Conservation (phyloP, 140 eudicot species). For the Stevia rebaudiana region DNA sequence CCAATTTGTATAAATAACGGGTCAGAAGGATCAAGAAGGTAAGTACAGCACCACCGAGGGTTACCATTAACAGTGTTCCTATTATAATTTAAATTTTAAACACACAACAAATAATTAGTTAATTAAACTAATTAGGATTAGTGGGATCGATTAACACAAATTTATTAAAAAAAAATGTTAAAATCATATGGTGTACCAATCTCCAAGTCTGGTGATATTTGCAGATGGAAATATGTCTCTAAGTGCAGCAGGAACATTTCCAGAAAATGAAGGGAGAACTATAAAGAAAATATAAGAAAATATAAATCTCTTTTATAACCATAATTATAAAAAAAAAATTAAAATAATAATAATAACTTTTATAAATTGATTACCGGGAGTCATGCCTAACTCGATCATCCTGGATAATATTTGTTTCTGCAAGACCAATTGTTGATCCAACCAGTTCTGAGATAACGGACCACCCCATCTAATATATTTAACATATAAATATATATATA, state of each 20-base stretch:
- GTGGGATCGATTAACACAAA: background rate
- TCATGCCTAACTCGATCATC: conserved; percentile 92
- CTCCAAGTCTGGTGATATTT: conserved; percentile 85
- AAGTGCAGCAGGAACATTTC: conserved; percentile 91
- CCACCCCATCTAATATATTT: conserved; percentile 87
- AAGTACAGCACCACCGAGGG: conserved; percentile 94
- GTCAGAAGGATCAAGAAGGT: conserved; percentile 92
- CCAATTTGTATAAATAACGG: conserved; percentile 81
- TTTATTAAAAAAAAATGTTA: background rate
- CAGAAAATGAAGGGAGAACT: conserved; percentile 98
- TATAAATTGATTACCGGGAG: conserved; percentile 61
- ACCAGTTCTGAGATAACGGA: conserved; percentile 87
- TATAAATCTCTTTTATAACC: background rate
- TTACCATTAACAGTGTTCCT: conserved; percentile 89
- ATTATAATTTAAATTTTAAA: conserved; percentile 14
- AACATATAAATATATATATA: background rate
- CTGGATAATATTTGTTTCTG: conserved; percentile 79
- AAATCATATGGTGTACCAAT: conserved; percentile 47
- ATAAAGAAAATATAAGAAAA: conserved; percentile 37
- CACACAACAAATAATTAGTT: conserved; percentile 14
- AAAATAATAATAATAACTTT: background rate
- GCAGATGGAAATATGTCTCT: conserved; percentile 65
- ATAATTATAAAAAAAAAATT: no score
- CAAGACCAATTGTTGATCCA: conserved; percentile 61
- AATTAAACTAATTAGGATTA: background rate